Base-by-base conservation (phyloP, 176 grass and related monocot species). In the Calamus simplicifolius region DNA sequence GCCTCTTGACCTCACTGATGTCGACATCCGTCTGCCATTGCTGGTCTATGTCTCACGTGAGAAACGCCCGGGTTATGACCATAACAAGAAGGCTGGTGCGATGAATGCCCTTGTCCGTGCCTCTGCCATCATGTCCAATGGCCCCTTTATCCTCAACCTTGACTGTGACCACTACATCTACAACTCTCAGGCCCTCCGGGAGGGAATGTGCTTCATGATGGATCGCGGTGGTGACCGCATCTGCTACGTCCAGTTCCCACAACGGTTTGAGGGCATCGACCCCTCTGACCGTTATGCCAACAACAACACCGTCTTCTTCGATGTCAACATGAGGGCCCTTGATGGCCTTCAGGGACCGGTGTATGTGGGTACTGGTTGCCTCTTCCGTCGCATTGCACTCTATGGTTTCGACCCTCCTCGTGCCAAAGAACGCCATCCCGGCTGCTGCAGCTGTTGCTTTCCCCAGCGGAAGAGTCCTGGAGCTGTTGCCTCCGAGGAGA, bases 131-230 rank as follows among this genome's bases (percentile, higher is more conserved):
- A 98, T 98, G 93, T 98, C 93, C 29, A 98, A 98, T 60, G 93
- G 88, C n/a, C 93, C 93, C 38, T 98, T 98, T 73, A 98, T 98
- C 28, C 93, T 98, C 67, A 97, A 91, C 66, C 85, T 97, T 8
- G 93, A 98, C 21, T 98, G 93, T 21, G 93, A 98, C 51, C 93
- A 98, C 68, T 98, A 98, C 17, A 88, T 98, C 4, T 92, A 92
- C 73, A 98, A 98, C 48, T 98, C 93, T 0, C 79, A 92, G 83
- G 93, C 93, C 56, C 81, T 98, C 72, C 87, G 87, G 4, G 92
- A 97, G 64, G 92, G 92, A 43, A 88, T 97, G 78, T 97, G 92
- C 75, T 97, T 97, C 75, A 97, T 97, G 92, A 91, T 97, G 92
- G 92, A 97, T 51, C 87, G 87, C 56, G 92, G 92, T 25, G 92